Conservation (phyloP, 2,329 filamentous ascomycete species). For the Aspergillus unguis region DNA sequence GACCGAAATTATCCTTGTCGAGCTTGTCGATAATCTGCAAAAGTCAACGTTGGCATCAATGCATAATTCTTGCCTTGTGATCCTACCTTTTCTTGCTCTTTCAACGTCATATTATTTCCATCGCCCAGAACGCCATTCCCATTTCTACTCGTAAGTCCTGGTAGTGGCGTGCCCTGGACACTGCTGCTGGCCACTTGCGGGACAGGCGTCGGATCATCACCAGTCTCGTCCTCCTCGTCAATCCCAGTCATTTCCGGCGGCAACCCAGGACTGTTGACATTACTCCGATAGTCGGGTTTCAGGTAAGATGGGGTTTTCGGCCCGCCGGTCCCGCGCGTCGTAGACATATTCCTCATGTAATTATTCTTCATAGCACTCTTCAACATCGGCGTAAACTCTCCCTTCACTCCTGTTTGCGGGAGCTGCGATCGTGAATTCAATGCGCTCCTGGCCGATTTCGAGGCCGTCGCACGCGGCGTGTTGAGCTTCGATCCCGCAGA, state of each 20-base stretch:
- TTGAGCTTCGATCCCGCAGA: conserved; percentile 57
- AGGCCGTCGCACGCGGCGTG: conserved; percentile 70
- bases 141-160: conserved; percentile 61
- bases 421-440: conserved; percentile 71
- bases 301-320: conserved; percentile 67
- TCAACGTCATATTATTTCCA: conserved; percentile 78
- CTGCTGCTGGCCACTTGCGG: conserved; percentile 77
- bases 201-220: conserved; percentile 68
- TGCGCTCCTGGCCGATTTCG: conserved; percentile 41
- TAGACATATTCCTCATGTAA: conserved; percentile 56
- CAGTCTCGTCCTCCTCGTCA: conserved; percentile 62
- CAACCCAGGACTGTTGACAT: conserved; percentile 70
- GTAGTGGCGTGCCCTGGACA: conserved; percentile 76
- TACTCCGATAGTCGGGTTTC: conserved; percentile 60
- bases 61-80: neutral
- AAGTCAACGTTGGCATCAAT: conserved; percentile 12
- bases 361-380: conserved; percentile 72
- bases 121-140: conserved; percentile 71
- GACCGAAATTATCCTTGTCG: conserved; percentile 95
- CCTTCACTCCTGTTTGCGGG: conserved; percentile 56
- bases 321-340: conserved; percentile 54
- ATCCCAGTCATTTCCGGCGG: conserved; percentile 66
- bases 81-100: conserved; percentile 83
- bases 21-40: conserved; percentile 77
- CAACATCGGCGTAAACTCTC: conserved; percentile 91